Conservation (phyloP, 495 filamentous ascomycete genomes). For the Lichenothelia convexa region DNA sequence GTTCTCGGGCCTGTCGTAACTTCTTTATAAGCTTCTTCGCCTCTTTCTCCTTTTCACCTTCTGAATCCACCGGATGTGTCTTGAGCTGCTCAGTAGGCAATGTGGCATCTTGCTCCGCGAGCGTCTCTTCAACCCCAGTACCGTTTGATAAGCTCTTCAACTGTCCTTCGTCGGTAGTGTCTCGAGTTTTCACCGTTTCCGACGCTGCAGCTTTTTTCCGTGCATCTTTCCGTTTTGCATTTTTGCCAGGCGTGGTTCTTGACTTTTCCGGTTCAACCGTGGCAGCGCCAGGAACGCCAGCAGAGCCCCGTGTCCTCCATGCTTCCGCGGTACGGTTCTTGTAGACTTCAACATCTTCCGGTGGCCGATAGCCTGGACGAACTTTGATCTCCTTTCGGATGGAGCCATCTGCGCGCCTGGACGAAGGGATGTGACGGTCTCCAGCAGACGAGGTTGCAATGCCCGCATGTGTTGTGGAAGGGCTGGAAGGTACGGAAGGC, state of each 20-base stretch:
- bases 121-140: constrained; percentile 8
- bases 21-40: constrained; percentile 92
- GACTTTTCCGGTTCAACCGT: constrained; percentile 32
- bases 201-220: constrained; percentile 65
- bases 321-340: constrained; percentile 77
- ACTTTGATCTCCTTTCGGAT: constrained; percentile 83
- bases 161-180: no score
- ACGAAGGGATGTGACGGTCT: constrained; percentile 75
- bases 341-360: constrained; percentile 93
- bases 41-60: constrained; percentile 79
- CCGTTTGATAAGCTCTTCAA: constrained; percentile 21
- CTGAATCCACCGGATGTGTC: constrained; percentile 31
- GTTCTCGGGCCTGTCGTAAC: constrained; percentile 74
- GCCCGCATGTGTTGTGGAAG: constrained; percentile 42
- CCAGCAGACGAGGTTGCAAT: constrained; percentile 58
- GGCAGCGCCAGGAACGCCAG: constrained; percentile 68
- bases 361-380: constrained; percentile 79
- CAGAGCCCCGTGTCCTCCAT: constrained; percentile 64
- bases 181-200: constrained; percentile 8
- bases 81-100: constrained; percentile 6
- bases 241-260: constrained; percentile 51
- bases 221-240: constrained; percentile 82
- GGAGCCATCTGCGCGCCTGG: constrained; percentile 68
- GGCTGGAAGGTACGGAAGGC: constrained; percentile 22
- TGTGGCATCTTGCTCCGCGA: constrained; percentile 15